These are phyloP conservation scores for Aspergillus hiratsukae DNA, from an alignment of 2,329 filamentous ascomycete species.

Conservation along the genomic window DNA sequence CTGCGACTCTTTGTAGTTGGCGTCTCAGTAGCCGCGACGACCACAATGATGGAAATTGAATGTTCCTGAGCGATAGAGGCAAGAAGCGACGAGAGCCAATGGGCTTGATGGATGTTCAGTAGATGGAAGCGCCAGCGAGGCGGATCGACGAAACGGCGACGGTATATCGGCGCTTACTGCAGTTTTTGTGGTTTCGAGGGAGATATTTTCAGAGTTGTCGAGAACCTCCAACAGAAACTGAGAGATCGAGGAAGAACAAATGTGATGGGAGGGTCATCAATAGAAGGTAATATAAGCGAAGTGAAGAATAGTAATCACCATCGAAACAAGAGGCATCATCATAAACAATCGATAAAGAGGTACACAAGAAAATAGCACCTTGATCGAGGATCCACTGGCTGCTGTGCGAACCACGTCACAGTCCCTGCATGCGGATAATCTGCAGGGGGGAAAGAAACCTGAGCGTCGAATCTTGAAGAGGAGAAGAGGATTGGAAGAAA, in stretches of 20 bases:
- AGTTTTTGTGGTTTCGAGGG: slow-evolving; percentile 9
- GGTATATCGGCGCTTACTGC: slow-evolving; percentile 17
- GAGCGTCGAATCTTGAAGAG: not conserved
- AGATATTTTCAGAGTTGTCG: not conserved
- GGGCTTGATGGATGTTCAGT: not conserved
- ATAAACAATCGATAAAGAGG: not conserved
- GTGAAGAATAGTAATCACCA: not conserved
- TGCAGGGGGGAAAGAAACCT: not conserved
- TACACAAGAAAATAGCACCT: slow-evolving; percentile 2
- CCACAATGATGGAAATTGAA: slow-evolving; percentile 15
- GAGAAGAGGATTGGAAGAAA: not conserved
- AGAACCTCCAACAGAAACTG: no score
- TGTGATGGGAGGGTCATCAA: not conserved
- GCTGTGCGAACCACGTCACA: slow-evolving; percentile 12
- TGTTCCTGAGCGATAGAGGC: slow-evolving; percentile 5
- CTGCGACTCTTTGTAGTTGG: slow-evolving; percentile 10
- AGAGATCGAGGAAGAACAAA: not conserved
- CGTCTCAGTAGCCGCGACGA: slow-evolving; percentile 20
- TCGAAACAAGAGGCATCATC: not conserved
- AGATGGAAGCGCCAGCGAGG: slow-evolving; percentile 19
- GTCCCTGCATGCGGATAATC: slow-evolving; percentile 3
- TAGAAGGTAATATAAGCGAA: not conserved
- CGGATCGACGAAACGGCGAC: slow-evolving; percentile 12
- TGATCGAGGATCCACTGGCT: slow-evolving; percentile 10
- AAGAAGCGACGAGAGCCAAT: slow-evolving; percentile 15